Conservation (phyloP, 2,329 filamentous ascomycete genomes). For the Huntiella bhutanensis region DNA sequence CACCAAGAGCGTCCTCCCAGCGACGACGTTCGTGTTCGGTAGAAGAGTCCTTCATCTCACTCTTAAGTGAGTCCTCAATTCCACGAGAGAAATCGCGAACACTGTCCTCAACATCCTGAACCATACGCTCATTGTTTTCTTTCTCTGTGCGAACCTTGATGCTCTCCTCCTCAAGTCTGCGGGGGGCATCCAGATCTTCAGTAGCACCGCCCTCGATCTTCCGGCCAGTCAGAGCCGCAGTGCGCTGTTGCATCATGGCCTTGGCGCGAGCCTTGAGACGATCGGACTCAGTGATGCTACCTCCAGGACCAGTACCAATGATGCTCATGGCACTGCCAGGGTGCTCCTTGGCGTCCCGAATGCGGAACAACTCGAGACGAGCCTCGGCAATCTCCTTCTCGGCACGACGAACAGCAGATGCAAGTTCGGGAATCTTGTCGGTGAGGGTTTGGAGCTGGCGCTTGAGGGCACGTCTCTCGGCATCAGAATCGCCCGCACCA, state of each 20-base stretch:
- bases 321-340: conserved; percentile 64
- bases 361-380: conserved; percentile 75
- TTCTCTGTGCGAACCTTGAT: conserved; percentile 64
- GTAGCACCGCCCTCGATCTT: conserved; percentile 43
- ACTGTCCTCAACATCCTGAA: conserved; percentile 88
- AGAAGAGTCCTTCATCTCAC: conserved; percentile 53
- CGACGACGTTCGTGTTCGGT: conserved; percentile 80
- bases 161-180: conserved; percentile 76
- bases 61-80: conserved; percentile 74
- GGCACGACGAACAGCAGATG: conserved; percentile 75
- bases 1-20: conserved; percentile 90
- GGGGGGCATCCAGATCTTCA: conserved; percentile 61
- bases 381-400: conserved; percentile 89
- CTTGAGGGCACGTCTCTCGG: conserved; percentile 68
- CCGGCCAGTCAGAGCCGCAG: conserved; percentile 76
- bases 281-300: conserved; percentile 78
- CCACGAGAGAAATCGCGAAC: conserved; percentile 72
- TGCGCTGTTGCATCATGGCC: conserved; percentile 96
- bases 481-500: conserved; percentile 61
- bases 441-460: conserved; percentile 76
- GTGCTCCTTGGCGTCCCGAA: conserved; percentile 83
- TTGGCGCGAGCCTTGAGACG: conserved; percentile 86
- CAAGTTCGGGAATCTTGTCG: conserved; percentile 78
- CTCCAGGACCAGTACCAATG: conserved; percentile 82
- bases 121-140: conserved; percentile 92